Evolutionary conservation across 2,329 filamentous ascomycete species (phyloP).

Genomic region (Aspergillus puulaauensis): DNA sequence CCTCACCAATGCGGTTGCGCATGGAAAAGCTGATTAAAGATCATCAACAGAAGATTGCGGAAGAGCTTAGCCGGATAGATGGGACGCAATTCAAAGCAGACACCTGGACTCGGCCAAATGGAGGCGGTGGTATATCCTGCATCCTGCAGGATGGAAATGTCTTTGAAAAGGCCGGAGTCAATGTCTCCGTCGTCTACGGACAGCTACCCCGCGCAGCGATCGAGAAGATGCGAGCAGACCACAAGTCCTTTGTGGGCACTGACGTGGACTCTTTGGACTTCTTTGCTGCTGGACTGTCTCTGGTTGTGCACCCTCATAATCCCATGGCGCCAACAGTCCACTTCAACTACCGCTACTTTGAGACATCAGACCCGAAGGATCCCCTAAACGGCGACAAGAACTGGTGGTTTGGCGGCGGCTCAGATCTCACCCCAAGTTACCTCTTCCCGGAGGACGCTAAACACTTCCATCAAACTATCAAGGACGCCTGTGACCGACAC

Average conservation of each 20-base stretch:
- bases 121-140: conserved; percentile 90
- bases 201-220: conserved; percentile 84
- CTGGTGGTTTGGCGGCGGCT: conserved; percentile 98
- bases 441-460: conserved; percentile 96
- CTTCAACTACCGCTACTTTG: conserved; percentile 98
- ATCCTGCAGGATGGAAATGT: conserved; percentile 95
- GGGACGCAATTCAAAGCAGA: conserved; percentile 79
- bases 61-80: conserved; percentile 78
- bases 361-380: conserved; percentile 84
- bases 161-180: conserved; percentile 96
- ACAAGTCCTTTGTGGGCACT: conserved; percentile 79
- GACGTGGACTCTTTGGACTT: conserved; percentile 83
- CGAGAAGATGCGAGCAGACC: conserved; percentile 88
- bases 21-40: conserved; percentile 97
- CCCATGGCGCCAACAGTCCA: conserved; percentile 98
- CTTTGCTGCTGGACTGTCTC: conserved; percentile 89
- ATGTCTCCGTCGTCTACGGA: conserved; percentile 92
- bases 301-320: conserved; percentile 91
- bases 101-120: conserved; percentile 82
- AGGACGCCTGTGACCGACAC: conserved; percentile 89
- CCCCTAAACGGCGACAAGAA: conserved; percentile 63
- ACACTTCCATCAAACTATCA: conserved; percentile 93
- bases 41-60: conserved; percentile 84
- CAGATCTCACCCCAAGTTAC: conserved; percentile 88
- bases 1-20: conserved; percentile 92